Evolutionary conservation across 2,329 filamentous ascomycete species (phyloP), one percentile per base, ranked within the genome.

Genomic region (Trichothecium sympodiale): DNA sequence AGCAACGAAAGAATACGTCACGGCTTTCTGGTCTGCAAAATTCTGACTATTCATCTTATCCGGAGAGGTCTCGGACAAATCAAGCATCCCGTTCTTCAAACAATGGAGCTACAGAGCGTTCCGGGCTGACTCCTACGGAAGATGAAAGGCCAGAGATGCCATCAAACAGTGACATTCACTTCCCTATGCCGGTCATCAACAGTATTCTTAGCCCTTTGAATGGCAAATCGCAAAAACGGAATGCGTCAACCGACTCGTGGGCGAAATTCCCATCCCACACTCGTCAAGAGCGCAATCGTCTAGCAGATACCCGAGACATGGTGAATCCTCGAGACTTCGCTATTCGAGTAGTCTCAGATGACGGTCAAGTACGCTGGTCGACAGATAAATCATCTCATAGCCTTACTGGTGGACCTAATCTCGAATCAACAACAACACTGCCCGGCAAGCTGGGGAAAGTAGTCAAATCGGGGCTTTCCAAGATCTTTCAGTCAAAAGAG

Each of bases 251-350:
- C 8, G 27, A 26, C 26, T 34, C 31, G 15, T 41, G 38, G 38
- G 17, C 36, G 7, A 29, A 35, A 10, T 38, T 29, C 35, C 33
- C 38, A 8, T 33, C 33, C 4, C 30, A 38, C 17, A 29, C 15
- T 14, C 32, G 35, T 8, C 20, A 29, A 10, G 28, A 38, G 20
- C 36, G 35, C n/a, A 38, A 38, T 25, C 20, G 10, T 8, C 33
- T 41, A 25, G 50, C 49, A 13, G 36, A 40, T 8, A 23, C 31
- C 12, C 39, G 36, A 17, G 54, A 59, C 27, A 36, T 38, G 1
- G 44, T 57, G n/a, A 45, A 36, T 3, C 31, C 45, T 1, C 46
- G 43, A 32, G 56, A 59, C 26, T 57, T 57, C 33, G 54, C 54
- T 2, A 36, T 49, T 14, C 44, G 41, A 8, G 25, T 43, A 25